Evolutionary conservation across 352 stramenopile genomes (phyloP), one percentile per base, ranked within the genome.

Genomic region (Vaucheria bursata): DNA sequence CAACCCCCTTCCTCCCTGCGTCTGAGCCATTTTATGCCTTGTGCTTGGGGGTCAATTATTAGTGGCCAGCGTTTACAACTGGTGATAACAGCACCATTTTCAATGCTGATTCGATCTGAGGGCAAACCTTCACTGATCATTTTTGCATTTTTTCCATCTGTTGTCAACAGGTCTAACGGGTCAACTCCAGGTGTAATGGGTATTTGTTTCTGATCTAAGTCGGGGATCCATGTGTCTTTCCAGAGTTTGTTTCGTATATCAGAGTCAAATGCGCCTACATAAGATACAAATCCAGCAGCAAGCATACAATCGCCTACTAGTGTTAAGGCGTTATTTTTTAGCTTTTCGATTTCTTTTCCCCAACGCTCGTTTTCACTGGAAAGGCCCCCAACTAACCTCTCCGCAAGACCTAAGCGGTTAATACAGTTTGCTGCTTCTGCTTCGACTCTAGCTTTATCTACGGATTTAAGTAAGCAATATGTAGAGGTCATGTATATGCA

Each of bases 1-100:
- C 92, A 89, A 53, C 92, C 89, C 65, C 40, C 40, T 77, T 97
- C 94, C 82, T 97, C 92, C 75, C 97, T 97, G 70, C 85, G 81
- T 67, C 88, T 88, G 12, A 98, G 89, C 95, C 95, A 98, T 81
- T 98, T 98, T 86, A 98, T 98, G 1, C 93, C 95, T 85, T 98
- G 95, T 37, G 93, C 68, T 71, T 95, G 90, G 36, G 90, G 90
- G 50, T 95, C 90, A 53, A 94, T 94, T 65, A 95, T 91, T 1
- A 95, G 78, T n/a, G 90, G 90, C 90, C 90, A 95, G 0, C n/a
- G 90, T 81, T 97, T 97, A 84, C 93, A 98, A 68, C 94, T 97
- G 35, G 89, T 96, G 80, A 98, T 97, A 71, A 98, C 96, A 0
- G 94, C 92, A 45, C 95, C 93, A 80, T 98, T 98, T 77, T 98